Evolutionary conservation across 2,329 filamentous ascomycete genomes (phyloP), one percentile per base, ranked within the genome.

Genomic region (Nigrospora osmanthi): DNA sequence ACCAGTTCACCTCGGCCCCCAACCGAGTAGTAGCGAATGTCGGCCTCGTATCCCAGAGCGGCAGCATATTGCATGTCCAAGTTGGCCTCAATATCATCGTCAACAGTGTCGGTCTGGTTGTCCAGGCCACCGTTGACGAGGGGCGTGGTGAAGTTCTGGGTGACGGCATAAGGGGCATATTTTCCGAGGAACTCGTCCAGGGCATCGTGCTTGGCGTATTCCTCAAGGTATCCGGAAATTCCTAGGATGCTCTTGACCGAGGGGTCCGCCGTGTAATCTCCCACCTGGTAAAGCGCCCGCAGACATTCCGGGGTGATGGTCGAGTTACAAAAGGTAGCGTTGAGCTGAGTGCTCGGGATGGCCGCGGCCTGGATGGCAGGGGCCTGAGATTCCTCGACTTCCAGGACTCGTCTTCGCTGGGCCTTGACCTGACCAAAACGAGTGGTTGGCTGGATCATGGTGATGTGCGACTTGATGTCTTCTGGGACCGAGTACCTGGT

Each of bases 401-500:
- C 54, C 39, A 61, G 52, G 41, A 62, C 52, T 12, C 66, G 57
- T 45, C 60, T 73, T 38, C 53, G 57, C 46, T 75, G 69, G 2
- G 71, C 52, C 30, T 58, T 60, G 17, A 75, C 66, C 45, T 71
- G 65, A 15, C 76, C 75, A 47, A 85, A 85, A 35, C 75, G 70
- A 4, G 78, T 85, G 0, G 81, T 85, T 1, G 81, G 81, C 58
- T 84, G 78, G 40, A 85, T 77, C 56, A 83, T 70, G 47, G 78
- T 75, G 46, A 86, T 70, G 53, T 79, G 69, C 37, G 66, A 54
- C 43, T 71, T 68, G 9, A 86, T 60, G 0, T 70, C 60, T 42
- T 67, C 66, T 0, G 82, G 83, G 1, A 86, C 70, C 0, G 78
- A 83, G 61, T 86, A 87, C 39, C 71, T 65, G 14, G 44, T 49